Percentiles rank a stretch among this genome's conserved stretches.
Evolutionary conservation across 345 rosid species (phyloP).

Genomic region (Passiflora organensis): DNA sequence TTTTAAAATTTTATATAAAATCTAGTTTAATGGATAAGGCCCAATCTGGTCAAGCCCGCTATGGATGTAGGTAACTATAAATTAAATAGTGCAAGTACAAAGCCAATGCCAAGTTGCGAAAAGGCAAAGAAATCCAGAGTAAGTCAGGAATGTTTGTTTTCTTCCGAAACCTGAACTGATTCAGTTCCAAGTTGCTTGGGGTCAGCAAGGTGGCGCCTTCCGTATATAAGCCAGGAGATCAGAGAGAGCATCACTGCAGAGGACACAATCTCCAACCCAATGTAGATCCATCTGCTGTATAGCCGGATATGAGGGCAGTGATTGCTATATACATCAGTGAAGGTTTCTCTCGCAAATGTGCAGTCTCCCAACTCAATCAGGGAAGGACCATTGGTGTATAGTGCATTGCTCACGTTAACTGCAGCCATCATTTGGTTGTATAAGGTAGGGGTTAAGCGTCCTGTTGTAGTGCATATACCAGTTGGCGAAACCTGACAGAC

Average conservation of each 20-base stretch:
- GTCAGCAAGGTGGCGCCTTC: conserved; percentile 41
- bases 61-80: too few species aligned
- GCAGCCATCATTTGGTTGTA: conserved; percentile 64
- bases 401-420: conserved; percentile 49
- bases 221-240: conserved; percentile 64
- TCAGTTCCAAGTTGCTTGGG: conserved; percentile 23
- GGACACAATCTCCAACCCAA: conserved; percentile 65
- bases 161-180: too few species aligned
- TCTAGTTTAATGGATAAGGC: too few species aligned
- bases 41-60: too few species aligned
- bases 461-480: conserved; percentile 65
- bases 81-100: too few species aligned
- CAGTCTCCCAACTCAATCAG: conserved; percentile 67
- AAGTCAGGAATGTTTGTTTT: too few species aligned
- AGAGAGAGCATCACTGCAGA: conserved; percentile 88
- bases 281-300: conserved; percentile 57
- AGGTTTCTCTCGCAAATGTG: conserved; percentile 71
- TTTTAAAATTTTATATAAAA: too few species aligned
- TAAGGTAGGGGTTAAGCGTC: conserved; percentile 68
- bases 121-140: too few species aligned
- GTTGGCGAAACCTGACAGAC: conserved; percentile 68
- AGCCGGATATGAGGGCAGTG: conserved; percentile 62
- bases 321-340: conserved; percentile 45
- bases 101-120: too few species aligned
- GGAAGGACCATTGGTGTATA: conserved; percentile 58